A percentile compares a stretch with the other conserved stretches of the same genome.
Evolutionary conservation across 2,329 filamentous ascomycete genomes (phyloP).

Genomic region (Ampelomyces quisqualis): DNA sequence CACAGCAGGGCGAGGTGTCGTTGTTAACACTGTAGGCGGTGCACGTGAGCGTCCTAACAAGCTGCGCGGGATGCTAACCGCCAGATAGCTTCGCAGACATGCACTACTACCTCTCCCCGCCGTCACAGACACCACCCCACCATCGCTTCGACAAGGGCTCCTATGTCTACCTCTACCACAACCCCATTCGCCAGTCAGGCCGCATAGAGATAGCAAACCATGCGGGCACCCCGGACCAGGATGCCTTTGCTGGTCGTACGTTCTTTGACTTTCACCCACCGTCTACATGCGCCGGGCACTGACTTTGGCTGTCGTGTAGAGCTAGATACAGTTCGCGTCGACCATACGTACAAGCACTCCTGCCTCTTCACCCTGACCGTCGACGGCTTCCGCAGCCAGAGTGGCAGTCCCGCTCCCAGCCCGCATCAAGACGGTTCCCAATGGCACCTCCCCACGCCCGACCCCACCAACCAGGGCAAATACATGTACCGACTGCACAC

Average conservation of each 20-base stretch:
- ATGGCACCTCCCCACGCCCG: constrained; percentile 75
- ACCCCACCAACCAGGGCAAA: constrained; percentile 71
- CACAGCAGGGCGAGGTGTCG: constrained; percentile 50
- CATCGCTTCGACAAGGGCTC: constrained; percentile 79
- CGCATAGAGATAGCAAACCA: constrained; percentile 76
- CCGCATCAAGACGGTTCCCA: constrained; percentile 54
- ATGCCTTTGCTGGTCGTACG: constrained; percentile 77
- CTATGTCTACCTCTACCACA: constrained; percentile 79
- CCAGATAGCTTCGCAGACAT: constrained; percentile 68
- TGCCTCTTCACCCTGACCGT: constrained; percentile 69
- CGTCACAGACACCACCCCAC: constrained; percentile 67
- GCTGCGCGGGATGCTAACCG: constrained; percentile 16
- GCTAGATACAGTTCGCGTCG: constrained; percentile 64
- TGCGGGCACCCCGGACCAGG: constrained; percentile 72
- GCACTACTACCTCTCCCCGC: constrained; percentile 76
- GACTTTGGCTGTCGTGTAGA: constrained; percentile 51
- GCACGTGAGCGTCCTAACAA: background rate
- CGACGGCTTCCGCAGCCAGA: constrained; percentile 45
- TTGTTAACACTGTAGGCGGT: constrained; percentile 50
- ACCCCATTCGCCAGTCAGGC: constrained; percentile 64
- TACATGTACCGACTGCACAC: constrained; percentile 78
- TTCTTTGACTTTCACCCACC: constrained; percentile 9
- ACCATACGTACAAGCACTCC: constrained; percentile 73
- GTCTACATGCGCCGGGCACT: constrained; percentile 11
- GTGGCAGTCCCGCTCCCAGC: constrained; percentile 40